Evolutionary conservation across 2,329 filamentous ascomycete genomes (phyloP).

Genomic region (Aschersonia sp.): DNA sequence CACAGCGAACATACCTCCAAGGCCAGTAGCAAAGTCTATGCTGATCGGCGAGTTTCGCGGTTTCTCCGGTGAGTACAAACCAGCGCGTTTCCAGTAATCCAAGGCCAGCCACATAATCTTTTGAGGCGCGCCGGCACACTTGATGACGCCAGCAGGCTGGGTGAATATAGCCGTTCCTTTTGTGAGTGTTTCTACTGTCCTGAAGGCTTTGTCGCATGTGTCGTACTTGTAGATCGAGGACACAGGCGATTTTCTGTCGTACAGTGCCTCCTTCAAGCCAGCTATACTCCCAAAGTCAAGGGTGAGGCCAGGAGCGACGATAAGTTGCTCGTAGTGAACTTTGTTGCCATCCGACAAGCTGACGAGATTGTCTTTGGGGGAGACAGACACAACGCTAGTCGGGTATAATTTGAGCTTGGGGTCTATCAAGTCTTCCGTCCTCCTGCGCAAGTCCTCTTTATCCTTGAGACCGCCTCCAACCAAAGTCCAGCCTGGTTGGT

Average conservation of each 20-base stretch:
- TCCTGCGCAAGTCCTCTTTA: conserved; percentile 40
- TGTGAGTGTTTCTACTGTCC: conserved; percentile 28
- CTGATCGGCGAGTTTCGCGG: conserved; percentile 27
- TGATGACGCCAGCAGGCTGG: conserved; percentile 41
- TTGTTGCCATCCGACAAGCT: conserved; percentile 39
- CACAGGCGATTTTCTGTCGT: conserved; percentile 29
- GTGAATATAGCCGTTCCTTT: conserved; percentile 43
- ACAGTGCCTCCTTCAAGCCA: conserved; percentile 41
- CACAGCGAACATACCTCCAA: conserved; percentile 44
- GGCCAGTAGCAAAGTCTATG: conserved; percentile 39
- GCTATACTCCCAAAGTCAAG: conserved; percentile 36
- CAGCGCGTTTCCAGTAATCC: conserved; percentile 40
- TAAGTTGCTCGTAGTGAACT: conserved; percentile 47
- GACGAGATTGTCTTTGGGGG: conserved; percentile 40
- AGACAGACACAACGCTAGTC: conserved; percentile 31
- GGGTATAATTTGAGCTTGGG: conserved; percentile 48
- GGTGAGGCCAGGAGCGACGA: conserved; percentile 44
- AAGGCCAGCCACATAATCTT: conserved; percentile 49
- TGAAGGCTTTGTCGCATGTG: conserved; percentile 36
- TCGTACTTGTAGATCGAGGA: conserved; percentile 45
- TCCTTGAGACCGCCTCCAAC: conserved; percentile 52
- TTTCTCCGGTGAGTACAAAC: conserved; percentile 25
- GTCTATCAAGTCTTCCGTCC: conserved; percentile 36
- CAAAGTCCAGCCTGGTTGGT: conserved; percentile 56
- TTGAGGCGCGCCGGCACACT: conserved; percentile 47